Base-by-base conservation (phyloP, 2,329 filamentous ascomycete species). In the Aspergillus latus region DNA sequence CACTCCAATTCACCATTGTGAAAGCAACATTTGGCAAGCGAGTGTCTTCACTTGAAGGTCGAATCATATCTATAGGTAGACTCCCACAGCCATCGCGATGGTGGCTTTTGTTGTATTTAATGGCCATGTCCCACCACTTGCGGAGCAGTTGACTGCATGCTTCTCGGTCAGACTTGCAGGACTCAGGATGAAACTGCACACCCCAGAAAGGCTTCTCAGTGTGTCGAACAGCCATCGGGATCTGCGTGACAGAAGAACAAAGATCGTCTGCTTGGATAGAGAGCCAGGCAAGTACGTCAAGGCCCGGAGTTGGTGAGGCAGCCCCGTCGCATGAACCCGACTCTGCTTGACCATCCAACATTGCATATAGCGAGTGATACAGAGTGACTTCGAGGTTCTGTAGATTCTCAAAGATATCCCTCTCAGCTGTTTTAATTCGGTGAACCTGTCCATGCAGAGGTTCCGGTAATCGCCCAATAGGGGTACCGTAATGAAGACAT, bases 161-260 rank as follows among this genome's bases (percentile, higher is more conserved):
- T 58, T 82, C 52, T 10, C 59, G 81, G 3, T 79, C 74, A 39
- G 90, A 88, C 3, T 92, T 95, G 70, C 91, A 96, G 0, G 90
- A 96, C 72, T 97, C 92, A 0, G 92, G 92, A 67, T 96, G 92
- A 65, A 94, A 96, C 68, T 96, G 92, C 15, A 96, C 80, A 0
- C 89, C 92, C 87, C 89, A 95, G 61, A 93, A 89, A 0, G 92
- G 92, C 62, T 85, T 87, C 1, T 61, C 68, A 15, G 70, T 74
- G 70, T 96, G 91, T 60, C 80, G 84, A 13, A 87, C 84, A 0
- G 83, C 89, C 90, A 95, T 95, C n/a, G 94, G 81, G 60, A 86
- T 85, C 45, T 70, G 67, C 21, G 65, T 65, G 11, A 62, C 66
- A 7, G 68, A 60, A 9, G 68, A 65, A 8, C 15, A 45, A 11